phyloP scores from a whole-genome alignment of 2,329 filamentous ascomycete species.

The Botryosphaeria dothidea region DNA sequence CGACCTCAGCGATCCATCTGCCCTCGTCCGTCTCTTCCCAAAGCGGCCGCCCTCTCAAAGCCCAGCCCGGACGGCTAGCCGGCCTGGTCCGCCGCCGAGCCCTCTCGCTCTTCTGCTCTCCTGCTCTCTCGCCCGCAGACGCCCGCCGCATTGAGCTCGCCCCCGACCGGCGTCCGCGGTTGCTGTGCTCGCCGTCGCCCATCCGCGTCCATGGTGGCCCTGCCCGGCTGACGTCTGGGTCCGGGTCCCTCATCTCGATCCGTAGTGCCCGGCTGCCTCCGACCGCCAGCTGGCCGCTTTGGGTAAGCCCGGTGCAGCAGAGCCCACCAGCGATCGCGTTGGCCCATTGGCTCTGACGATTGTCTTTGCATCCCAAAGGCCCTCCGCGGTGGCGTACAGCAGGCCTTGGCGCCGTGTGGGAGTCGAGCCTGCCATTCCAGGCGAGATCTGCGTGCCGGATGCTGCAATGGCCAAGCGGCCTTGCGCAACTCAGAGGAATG shows the following conservation, averaged over 20 bases:
- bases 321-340: not conserved
- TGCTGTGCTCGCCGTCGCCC: not conserved
- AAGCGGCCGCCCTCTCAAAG: not conserved
- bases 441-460: constrained; percentile 20
- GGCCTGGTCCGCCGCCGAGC: not conserved
- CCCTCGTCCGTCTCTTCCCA: not conserved
- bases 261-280: not conserved
- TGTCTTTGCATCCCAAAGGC: constrained; percentile 7
- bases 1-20: not conserved
- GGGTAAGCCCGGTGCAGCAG: constrained; percentile 5
- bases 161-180: not conserved
- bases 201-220: not conserved
- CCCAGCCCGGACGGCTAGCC: not conserved
- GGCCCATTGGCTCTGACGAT: constrained; percentile 17
- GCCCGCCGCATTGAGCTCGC: not conserved
- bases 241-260: constrained; percentile 1
- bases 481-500: constrained; percentile 18
- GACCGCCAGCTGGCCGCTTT: constrained; percentile 5
- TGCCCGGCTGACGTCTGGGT: not conserved
- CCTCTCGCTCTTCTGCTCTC: not conserved
- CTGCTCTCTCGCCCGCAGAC: too few species aligned
- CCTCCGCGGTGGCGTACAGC: constrained; percentile 12
- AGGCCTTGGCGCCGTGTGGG: constrained; percentile 20
- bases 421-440: constrained; percentile 18
- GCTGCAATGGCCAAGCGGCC: not conserved